These are phyloP conservation scores for Chaetoceros tenuissimus DNA, from an alignment of 108 stramenopile species.

Conservation along the genomic window DNA sequence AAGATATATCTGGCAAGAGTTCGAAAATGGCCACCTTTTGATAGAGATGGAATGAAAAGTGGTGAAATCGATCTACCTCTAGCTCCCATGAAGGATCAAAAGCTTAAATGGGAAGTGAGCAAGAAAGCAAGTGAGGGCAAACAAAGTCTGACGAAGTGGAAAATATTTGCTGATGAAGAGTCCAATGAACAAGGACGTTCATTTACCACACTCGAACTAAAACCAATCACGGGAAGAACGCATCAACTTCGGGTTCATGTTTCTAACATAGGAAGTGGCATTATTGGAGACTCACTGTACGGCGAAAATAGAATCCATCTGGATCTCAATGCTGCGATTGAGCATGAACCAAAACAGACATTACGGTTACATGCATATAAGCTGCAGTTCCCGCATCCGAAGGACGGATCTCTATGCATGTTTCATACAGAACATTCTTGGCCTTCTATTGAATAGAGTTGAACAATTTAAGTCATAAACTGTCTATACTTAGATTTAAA, in stretches of 20 bases:
- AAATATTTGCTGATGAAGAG: slow-evolving; percentile 6
- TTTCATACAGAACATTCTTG: too few relatives aligned
- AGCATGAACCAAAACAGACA: slow-evolving; percentile 6
- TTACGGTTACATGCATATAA: slow-evolving; percentile 42
- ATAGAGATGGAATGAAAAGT: slow-evolving; percentile 14
- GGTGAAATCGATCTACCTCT: slow-evolving; percentile 44
- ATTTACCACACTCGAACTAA: slow-evolving; percentile 9
- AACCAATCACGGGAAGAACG: slow-evolving; percentile 58
- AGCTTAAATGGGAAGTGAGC: slow-evolving; percentile 54
- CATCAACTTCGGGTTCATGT: slow-evolving; percentile 87
- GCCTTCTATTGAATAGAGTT: too few relatives aligned
- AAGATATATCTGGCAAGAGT: slow-evolving; percentile 57
- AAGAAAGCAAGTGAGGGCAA: slow-evolving; percentile 26
- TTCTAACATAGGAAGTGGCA: slow-evolving; percentile 40
- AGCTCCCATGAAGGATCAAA: slow-evolving; percentile 32
- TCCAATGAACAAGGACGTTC: too few relatives aligned
- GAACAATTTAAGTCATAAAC: too few relatives aligned
- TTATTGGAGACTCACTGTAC: slow-evolving; percentile 59
- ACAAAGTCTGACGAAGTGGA: slow-evolving; percentile 43
- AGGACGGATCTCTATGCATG: too few relatives aligned
- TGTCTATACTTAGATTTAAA: too few relatives aligned
- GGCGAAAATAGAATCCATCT: slow-evolving; percentile 31
- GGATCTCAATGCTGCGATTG: slow-evolving; percentile 6
- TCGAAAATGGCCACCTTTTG: slow-evolving; percentile 38
- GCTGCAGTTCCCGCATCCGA: slow-evolving; percentile 41